Conservation (phyloP, 192 early-diverging fungal genomes). For the Linnemannia elongata region DNA sequence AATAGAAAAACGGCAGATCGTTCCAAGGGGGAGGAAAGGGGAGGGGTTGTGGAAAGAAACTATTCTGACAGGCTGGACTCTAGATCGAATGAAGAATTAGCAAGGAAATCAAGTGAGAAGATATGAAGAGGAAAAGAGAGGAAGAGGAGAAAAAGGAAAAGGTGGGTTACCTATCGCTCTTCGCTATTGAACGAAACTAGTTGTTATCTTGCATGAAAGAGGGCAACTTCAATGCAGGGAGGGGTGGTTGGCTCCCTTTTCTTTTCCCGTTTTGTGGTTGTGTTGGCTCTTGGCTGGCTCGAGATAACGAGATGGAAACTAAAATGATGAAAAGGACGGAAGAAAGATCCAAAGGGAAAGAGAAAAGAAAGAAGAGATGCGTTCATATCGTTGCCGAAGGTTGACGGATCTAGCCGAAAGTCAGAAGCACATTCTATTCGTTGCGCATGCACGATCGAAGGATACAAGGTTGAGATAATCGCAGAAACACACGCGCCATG, state of each 20-base stretch:
- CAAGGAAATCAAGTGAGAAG: not conserved
- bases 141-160: not conserved
- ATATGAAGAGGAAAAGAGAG: not conserved
- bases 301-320: too few relatives aligned
- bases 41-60: not conserved
- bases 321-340: too few relatives aligned
- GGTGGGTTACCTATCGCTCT: not conserved
- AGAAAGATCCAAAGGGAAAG: too few relatives aligned
- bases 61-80: not conserved
- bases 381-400: too few relatives aligned
- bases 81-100: not conserved
- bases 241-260: too few relatives aligned
- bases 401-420: not conserved
- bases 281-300: too few relatives aligned
- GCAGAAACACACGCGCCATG: not conserved
- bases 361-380: too few relatives aligned
- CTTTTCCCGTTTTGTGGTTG: too few relatives aligned
- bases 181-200: not conserved
- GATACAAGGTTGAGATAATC: constrained; percentile 8
- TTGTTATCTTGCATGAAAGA: not conserved
- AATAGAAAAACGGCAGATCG: not conserved
- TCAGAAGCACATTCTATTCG: not conserved
- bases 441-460: not conserved
- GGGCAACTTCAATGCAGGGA: not conserved
- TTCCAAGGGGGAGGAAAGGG: not conserved